Evolutionary conservation across 179 eudicot genomes (phyloP).

Genomic region (Vitellaria paradoxa): DNA sequence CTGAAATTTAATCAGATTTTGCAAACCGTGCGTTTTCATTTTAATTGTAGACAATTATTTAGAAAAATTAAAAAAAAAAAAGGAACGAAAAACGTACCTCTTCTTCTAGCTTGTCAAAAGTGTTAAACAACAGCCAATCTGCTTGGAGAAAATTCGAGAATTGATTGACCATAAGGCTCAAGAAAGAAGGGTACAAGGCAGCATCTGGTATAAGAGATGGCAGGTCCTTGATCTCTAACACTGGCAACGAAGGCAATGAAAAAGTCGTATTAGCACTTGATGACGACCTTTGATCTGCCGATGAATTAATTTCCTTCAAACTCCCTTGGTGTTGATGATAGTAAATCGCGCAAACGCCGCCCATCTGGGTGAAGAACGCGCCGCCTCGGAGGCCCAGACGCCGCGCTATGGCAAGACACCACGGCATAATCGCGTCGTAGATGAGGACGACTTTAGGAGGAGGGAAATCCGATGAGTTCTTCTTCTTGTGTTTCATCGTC

Average conservation of each 20-base stretch:
- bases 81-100: conserved; percentile 1
- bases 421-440: conserved; percentile 28
- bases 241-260: conserved; percentile 22
- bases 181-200: conserved; percentile 11
- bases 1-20: no score
- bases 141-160: conserved; percentile 20
- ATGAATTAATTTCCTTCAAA: conserved; percentile 1
- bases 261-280: not conserved
- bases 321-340: conserved; percentile 15
- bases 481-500: conserved; percentile 20
- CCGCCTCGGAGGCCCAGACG: conserved; percentile 8
- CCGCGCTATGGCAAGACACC: conserved; percentile 17
- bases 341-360: conserved; percentile 16
- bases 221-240: conserved; percentile 23
- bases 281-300: not conserved
- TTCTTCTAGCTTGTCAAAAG: conserved; percentile 16
- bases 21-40: no score
- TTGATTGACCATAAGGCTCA: conserved; percentile 8
- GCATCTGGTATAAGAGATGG: conserved; percentile 26
- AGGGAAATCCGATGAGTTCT: conserved; percentile 10
- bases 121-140: conserved; percentile 26
- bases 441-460: conserved; percentile 26
- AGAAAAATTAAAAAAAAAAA: no score
- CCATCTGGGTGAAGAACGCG: conserved; percentile 24
- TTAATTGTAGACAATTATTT: no score